Evolutionary conservation across 116 monocot species (phyloP), one percentile per base, ranked within the genome.

Genomic region (Zostera marina): DNA sequence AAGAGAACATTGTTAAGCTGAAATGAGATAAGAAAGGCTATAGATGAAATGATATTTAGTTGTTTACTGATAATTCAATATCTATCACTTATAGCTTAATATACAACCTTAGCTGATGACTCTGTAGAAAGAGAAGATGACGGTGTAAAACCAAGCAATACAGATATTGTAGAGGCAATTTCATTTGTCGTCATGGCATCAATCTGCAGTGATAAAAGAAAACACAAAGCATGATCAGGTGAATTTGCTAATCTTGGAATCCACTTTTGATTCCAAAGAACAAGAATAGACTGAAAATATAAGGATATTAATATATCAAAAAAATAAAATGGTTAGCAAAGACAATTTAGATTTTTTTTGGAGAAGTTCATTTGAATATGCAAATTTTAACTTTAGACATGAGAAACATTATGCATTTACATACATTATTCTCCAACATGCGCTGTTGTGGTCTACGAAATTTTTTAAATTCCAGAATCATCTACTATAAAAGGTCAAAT

Each of bases 111-210:
- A 11, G 64, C 47, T 20, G 78, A 74, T 60, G 81, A 80, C 55
- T 74, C 63, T 16, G 53, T 46, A 16, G 74, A 16, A 42, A 85
- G 74, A 0, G 70, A 81, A 39, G 51, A 21, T 43, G 72, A 32
- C 47, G 86, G 78, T 56, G 86, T 75, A 66, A 76, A 73, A 26
- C 86, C 86, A 76, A 87, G 87, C 40, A 87, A 60, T 22, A 81
- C 81, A 17, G 87, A 87, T 69, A 69, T 22, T 3, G 71, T 55
- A 55, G 81, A 73, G 54, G 76, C 47, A 62, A 87, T 71, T 76
- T 87, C 82, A 66, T 54, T 43, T 24, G 61, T 21, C 25, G 68
- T 68, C 63, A 81, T 65, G 51, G 67, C 69, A 60, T 52, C 51
- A 2, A 22, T 53, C 85, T 85, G 71, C 45, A 62, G 43, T 6